Evolutionary conservation across 345 rosid species (phyloP), one percentile per base, ranked within the genome.

Genomic region (Microthlaspi erraticum): DNA sequence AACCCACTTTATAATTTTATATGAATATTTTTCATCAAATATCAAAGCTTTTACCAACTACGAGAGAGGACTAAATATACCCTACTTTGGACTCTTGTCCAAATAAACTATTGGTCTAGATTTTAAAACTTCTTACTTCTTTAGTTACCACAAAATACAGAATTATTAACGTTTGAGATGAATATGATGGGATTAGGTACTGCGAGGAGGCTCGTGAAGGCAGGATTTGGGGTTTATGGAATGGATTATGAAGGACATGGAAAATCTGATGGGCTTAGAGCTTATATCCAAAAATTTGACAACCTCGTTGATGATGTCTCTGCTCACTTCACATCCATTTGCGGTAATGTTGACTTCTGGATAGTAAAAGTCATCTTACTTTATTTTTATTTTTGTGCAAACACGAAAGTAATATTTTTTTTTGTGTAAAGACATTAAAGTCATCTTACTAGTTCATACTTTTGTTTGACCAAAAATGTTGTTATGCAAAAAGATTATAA

Each of bases 171-270:
- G 42, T 20, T 59, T 45, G 36, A 13, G 64, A 57, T 34, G 17
- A 46, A 55, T 46, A 31, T 64, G 50, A 59, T 32, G 43, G 48
- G 26, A 20, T 12, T 70, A 94, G 97, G 90, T 63, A 88, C 91
- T 0, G 96, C 96, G 2, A 71, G 76, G 62, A 74, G 89, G 59
- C 80, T 94, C n/a, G 92, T 77, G 65, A 79, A 82, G 11, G 83
- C 79, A 3, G 96, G 96, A 1, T 91, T 51, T 74, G 94, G 79
- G 2, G 87, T 86, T 1, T 82, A 89, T 43, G 98, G 96, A 13
- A 86, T 93, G 14, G 98, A 93, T 77, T 91, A 84, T 42, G 93
- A 87, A 83, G 96, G 98, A 9, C 98, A 93, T 70, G 99, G 99
- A 44, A 89, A 87, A 72, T 93, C 99, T 31, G 67, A 41, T 9